These are phyloP conservation scores for Auricularia cornea DNA, from an alignment of 768 basidiomycete genomes.

Conservation along the genomic window DNA sequence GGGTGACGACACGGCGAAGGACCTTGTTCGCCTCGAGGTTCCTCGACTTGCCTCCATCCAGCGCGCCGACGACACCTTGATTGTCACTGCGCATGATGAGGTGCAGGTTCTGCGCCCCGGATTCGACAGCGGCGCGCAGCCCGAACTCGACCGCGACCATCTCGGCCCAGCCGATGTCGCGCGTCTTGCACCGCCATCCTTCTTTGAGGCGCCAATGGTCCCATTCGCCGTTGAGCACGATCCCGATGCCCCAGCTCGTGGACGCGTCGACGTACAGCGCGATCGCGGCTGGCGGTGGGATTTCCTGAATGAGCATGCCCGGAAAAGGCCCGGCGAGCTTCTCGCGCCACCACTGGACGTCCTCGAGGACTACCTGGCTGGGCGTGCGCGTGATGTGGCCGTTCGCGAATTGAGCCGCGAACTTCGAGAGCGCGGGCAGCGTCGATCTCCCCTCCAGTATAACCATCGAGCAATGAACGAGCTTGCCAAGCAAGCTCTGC, in stretches of 20 bases:
- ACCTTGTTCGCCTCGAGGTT: constrained; percentile 20
- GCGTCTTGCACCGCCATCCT: constrained; percentile 19
- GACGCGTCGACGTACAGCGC: not conserved
- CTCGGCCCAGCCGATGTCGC: not conserved
- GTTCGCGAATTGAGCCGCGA: not conserved
- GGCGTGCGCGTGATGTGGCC: not conserved
- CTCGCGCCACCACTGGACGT: constrained; percentile 27
- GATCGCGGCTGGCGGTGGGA: constrained; percentile 14
- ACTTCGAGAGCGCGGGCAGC: not conserved
- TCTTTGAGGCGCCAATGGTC: not conserved
- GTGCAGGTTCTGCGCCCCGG: not conserved
- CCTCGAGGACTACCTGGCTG: constrained; percentile 10
- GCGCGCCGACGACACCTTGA: constrained; percentile 21
- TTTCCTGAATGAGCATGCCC: constrained; percentile 9
- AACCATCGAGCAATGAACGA: not conserved
- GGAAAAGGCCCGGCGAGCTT: constrained; percentile 6
- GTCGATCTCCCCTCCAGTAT: not conserved
- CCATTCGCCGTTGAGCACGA: not conserved
- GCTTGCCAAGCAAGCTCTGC: not conserved
- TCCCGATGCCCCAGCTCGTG: not conserved
- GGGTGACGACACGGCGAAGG: constrained; percentile 18
- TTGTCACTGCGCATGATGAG: constrained; percentile 29
- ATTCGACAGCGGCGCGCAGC: not conserved
- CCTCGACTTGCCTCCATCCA: constrained; percentile 23
- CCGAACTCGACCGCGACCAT: not conserved